phyloP scores from a whole-genome alignment of 225 moss, liverwort and hornwort genomes.

The Straminergon stramineum region DNA sequence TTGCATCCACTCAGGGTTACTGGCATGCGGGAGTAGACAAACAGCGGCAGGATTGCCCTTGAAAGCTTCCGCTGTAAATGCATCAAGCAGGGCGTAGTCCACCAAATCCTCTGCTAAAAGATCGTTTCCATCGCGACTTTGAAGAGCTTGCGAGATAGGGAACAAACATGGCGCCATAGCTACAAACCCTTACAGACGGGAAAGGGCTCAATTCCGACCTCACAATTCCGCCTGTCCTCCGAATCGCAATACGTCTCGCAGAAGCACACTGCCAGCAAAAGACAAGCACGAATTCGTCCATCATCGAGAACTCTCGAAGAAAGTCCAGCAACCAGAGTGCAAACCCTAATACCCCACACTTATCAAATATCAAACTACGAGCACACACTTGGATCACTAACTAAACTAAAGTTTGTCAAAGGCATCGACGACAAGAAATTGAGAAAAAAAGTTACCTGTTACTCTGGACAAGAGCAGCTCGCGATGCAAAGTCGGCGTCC shows the following conservation, averaged over 20 bases:
- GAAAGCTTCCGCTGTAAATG: conserved; percentile 29
- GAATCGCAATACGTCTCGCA: background rate
- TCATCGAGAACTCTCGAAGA: background rate
- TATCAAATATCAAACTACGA: background rate
- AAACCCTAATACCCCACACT: background rate
- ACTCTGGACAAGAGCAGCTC: background rate
- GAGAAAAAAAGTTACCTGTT: background rate
- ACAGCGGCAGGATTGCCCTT: conserved; percentile 43
- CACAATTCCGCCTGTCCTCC: background rate
- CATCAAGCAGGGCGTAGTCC: conserved; percentile 35
- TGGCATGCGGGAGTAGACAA: conserved; percentile 11
- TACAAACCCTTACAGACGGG: background rate
- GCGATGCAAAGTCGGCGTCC: no score
- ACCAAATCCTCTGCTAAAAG: background rate
- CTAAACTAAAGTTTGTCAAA: background rate
- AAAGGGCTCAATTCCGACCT: background rate
- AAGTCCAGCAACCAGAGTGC: background rate
- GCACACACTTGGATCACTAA: background rate
- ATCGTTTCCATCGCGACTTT: background rate
- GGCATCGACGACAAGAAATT: background rate
- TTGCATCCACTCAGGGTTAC: conserved; percentile 33
- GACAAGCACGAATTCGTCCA: background rate
- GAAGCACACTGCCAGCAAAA: background rate
- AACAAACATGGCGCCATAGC: conserved; percentile 24
- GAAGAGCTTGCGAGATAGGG: conserved; percentile 15